Percentiles rank a stretch among this genome's conserved stretches.
These are phyloP conservation scores for Streptanthus diversifolius DNA, from an alignment of 345 rosid genomes.

Conservation along the genomic window DNA sequence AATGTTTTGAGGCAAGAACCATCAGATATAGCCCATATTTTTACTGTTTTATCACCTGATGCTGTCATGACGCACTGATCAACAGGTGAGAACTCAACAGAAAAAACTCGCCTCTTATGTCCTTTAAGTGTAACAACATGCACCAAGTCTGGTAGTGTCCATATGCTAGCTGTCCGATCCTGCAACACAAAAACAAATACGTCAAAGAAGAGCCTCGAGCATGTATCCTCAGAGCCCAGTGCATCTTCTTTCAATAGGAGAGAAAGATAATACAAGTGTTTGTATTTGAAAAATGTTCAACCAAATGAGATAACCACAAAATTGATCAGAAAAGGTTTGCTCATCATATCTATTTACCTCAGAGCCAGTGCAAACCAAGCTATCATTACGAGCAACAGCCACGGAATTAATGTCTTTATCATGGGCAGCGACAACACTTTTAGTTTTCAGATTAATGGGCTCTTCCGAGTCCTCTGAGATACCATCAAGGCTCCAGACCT, in stretches of 20 bases:
- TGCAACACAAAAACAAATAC: constrained; percentile 30
- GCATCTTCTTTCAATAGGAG: constrained; percentile 4
- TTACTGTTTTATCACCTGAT: constrained; percentile 89
- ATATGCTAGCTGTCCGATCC: constrained; percentile 95
- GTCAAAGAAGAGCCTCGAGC: background rate
- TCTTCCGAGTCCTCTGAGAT: constrained; percentile 53
- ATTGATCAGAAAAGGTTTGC: background rate
- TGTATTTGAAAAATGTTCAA: background rate
- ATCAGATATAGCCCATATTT: constrained; percentile 86
- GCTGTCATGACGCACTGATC: constrained; percentile 96
- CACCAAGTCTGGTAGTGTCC: constrained; percentile 90
- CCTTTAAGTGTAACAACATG: constrained; percentile 75
- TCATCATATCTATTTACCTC: constrained; percentile 52
- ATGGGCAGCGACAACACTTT: constrained; percentile 93
- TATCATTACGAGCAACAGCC: constrained; percentile 88
- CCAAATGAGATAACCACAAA: constrained; percentile 2
- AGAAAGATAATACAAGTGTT: background rate
- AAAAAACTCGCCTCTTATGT: constrained; percentile 94
- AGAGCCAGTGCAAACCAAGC: constrained; percentile 88
- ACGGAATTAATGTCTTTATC: constrained; percentile 87
- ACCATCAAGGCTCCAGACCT: constrained; percentile 84
- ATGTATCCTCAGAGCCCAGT: background rate
- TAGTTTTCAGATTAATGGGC: constrained; percentile 67
- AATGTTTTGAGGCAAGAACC: constrained; percentile 96
- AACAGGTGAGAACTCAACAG: constrained; percentile 93